These are phyloP conservation scores for Triticum timopheevii DNA, from an alignment of 176 grass and related monocot species.

Conservation along the genomic window DNA sequence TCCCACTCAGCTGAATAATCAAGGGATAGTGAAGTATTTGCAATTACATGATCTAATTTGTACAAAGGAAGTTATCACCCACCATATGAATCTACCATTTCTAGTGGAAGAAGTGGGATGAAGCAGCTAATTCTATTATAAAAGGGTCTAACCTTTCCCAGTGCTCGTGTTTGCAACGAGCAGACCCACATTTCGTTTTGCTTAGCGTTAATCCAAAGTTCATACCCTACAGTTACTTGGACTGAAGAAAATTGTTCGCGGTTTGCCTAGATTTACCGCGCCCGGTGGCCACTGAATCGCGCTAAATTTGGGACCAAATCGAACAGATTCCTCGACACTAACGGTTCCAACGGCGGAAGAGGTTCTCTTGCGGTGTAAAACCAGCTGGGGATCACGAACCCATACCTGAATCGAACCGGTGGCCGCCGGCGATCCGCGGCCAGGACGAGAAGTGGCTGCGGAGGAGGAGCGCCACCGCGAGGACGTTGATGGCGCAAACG, in stretches of 20 bases:
- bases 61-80: background rate
- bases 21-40: background rate
- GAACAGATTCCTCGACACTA: background rate
- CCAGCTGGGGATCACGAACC: no score
- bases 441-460: slow-evolving; percentile 44
- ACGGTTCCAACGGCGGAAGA: background rate
- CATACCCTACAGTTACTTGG: background rate
- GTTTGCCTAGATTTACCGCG: background rate
- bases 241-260: background rate
- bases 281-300: background rate
- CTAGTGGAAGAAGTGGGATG: background rate
- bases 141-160: background rate
- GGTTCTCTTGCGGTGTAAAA: background rate
- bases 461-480: slow-evolving; percentile 45
- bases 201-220: background rate
- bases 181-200: background rate
- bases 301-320: background rate
- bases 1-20: background rate
- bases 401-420: slow-evolving; percentile 47
- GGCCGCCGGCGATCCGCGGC: slow-evolving; percentile 36
- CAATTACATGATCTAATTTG: background rate
- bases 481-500: slow-evolving; percentile 54
- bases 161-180: background rate
- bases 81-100: background rate
- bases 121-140: background rate